These are phyloP conservation scores for Calonectria naviculata DNA, from an alignment of 2,329 filamentous ascomycete species.

Conservation along the genomic window DNA sequence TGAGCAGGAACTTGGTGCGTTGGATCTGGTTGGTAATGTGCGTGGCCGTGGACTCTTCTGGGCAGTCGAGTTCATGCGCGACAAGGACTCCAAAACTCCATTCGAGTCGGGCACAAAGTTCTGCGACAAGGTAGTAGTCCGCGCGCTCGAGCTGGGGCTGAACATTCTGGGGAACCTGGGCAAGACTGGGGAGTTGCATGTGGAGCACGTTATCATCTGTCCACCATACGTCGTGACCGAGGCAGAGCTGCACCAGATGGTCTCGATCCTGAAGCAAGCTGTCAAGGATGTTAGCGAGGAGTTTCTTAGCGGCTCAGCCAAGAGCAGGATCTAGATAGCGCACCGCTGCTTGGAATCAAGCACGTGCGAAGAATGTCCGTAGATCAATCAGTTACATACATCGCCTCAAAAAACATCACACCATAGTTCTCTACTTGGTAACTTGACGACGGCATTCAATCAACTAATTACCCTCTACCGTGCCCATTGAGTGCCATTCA, in stretches of 20 bases:
- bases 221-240: constrained; percentile 17
- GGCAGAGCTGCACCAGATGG: constrained; percentile 8
- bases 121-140: background rate
- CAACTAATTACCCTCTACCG: background rate
- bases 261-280: constrained; percentile 12
- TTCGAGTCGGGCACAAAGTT: background rate
- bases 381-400: too few species aligned
- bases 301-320: background rate
- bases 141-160: constrained; percentile 4
- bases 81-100: background rate
- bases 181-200: constrained; percentile 1
- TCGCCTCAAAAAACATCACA: too few species aligned
- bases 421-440: background rate
- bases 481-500: too few species aligned
- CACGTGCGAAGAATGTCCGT: too few species aligned
- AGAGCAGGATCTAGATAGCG: background rate
- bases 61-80: constrained; percentile 22
- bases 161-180: constrained; percentile 21
- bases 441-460: background rate
- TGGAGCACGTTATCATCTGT: constrained; percentile 17
- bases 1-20: background rate
- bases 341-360: too few species aligned
- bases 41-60: constrained; percentile 23
- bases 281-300: constrained; percentile 19
- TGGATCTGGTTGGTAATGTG: constrained; percentile 12